phyloP scores from a whole-genome alignment of 306 rosid species.

The Purshia tridentata region DNA sequence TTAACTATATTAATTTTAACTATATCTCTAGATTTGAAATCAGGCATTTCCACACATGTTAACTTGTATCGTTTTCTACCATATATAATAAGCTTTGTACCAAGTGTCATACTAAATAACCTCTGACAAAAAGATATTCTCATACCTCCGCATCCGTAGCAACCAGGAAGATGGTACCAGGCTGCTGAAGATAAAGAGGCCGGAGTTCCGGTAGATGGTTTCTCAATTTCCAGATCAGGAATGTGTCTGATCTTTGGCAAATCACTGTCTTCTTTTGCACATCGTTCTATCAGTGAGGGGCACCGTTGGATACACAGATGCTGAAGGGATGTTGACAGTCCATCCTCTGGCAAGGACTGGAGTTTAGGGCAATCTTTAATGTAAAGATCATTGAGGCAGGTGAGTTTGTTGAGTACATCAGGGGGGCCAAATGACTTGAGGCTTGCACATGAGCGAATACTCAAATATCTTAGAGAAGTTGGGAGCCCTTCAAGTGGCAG shows the following conservation, averaged over 20 bases:
- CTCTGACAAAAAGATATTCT: too few species aligned
- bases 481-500: conserved; percentile 19
- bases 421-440: conserved; percentile 13
- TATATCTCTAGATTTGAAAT: too few species aligned
- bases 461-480: background rate
- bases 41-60: too few species aligned
- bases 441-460: background rate
- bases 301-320: conserved; percentile 20
- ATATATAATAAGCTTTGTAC: too few species aligned
- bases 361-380: conserved; percentile 16
- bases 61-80: too few species aligned
- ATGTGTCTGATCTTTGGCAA: conserved; percentile 2
- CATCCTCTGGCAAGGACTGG: conserved; percentile 21
- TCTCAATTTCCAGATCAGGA: conserved; percentile 11
- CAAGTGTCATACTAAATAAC: too few species aligned
- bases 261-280: background rate
- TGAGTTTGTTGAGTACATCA: conserved; percentile 6
- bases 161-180: background rate
- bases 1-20: too few species aligned
- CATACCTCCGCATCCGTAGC: too few species aligned
- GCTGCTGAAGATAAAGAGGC: background rate
- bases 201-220: background rate
- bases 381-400: conserved; percentile 17
- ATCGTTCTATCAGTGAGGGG: background rate
- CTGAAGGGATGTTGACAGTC: conserved; percentile 16